Evolutionary conservation across 192 early-diverging fungal species (phyloP).

Genomic region (Backusella australiensis): DNA sequence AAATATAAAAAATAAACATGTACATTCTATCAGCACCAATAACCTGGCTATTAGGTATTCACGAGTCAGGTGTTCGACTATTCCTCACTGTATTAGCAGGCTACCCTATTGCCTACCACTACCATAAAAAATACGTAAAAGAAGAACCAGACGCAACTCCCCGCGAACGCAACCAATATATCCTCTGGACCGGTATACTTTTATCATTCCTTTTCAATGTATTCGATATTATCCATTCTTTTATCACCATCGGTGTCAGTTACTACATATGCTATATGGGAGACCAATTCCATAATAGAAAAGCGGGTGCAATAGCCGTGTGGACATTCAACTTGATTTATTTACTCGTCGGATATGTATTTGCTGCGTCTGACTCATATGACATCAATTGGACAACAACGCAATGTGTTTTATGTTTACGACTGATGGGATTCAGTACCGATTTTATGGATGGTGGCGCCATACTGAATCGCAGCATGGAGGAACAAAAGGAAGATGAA

Average conservation of each 20-base stretch:
- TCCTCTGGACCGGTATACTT: conserved; percentile 40
- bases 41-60: conserved; percentile 35
- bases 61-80: conserved; percentile 47
- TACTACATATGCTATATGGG: conserved; percentile 41
- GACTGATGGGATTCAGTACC: conserved; percentile 60
- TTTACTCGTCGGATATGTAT: conserved; percentile 46
- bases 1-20: neutral
- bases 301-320: conserved; percentile 26
- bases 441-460: conserved; percentile 52
- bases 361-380: conserved; percentile 44
- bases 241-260: conserved; percentile 42
- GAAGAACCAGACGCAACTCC: conserved; percentile 27
- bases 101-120: conserved; percentile 45
- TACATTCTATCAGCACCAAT: conserved; percentile 6
- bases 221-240: conserved; percentile 45
- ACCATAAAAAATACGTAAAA: conserved; percentile 35
- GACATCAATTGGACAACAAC: conserved; percentile 62
- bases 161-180: conserved; percentile 44
- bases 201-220: conserved; percentile 51
- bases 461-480: neutral
- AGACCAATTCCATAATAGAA: conserved; percentile 29
- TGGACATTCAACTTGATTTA: conserved; percentile 54
- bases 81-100: conserved; percentile 43
- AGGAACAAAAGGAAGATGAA: neutral
- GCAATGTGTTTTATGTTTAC: conserved; percentile 60